Evolutionary conservation across 2,329 filamentous ascomycete species (phyloP).

Genomic region (Phoma sp.): DNA sequence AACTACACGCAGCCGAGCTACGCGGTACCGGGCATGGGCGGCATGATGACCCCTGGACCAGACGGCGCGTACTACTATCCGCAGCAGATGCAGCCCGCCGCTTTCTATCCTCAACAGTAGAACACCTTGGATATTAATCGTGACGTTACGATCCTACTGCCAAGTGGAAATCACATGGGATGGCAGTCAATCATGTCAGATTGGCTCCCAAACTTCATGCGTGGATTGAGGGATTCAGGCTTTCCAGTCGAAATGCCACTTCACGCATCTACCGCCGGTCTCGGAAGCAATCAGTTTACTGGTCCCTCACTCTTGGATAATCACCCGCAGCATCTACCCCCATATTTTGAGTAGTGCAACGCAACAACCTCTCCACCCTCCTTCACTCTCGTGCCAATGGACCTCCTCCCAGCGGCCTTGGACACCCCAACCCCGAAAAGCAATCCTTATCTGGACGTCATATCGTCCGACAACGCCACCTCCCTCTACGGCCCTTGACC

Average conservation of each 20-base stretch:
- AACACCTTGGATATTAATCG: not conserved
- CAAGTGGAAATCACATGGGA: not conserved
- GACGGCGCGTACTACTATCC: constrained; percentile 65
- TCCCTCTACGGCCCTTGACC: not conserved
- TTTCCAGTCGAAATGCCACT: not conserved
- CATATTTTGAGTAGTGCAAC: too few relatives aligned
- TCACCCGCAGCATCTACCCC: not conserved
- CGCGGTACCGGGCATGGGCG: constrained; percentile 71
- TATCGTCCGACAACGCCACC: not conserved
- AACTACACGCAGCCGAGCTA: constrained; percentile 56
- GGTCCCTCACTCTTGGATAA: not conserved
- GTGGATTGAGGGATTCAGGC: not conserved
- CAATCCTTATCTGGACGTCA: too few relatives aligned
- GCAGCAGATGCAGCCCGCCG: constrained; percentile 57
- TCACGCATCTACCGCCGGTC: not conserved
- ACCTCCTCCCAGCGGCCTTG: too few relatives aligned
- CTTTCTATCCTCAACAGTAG: constrained; percentile 65
- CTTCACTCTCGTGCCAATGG: too few relatives aligned
- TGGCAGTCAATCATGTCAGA: too few relatives aligned
- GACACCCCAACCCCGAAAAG: too few relatives aligned
- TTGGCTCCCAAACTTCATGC: not conserved
- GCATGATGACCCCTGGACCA: constrained; percentile 74
- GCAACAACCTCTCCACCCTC: too few relatives aligned
- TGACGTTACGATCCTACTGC: not conserved
- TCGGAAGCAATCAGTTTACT: not conserved